Conservation (phyloP, 495 filamentous ascomycete species). For the Hyaloscypha finlandica region DNA sequence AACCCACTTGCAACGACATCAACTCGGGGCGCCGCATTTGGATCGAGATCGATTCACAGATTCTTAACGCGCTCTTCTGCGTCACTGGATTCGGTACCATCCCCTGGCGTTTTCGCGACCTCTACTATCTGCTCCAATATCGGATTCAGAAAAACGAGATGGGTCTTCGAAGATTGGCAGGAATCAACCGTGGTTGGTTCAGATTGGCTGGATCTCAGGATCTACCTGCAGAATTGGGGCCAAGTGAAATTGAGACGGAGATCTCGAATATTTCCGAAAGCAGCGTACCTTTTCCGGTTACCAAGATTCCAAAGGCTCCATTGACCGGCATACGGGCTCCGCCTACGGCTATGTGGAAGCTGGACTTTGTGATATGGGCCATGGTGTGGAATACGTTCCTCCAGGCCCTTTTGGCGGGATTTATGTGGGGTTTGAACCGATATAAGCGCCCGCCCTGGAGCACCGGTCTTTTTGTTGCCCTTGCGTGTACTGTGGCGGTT, state of each 20-base stretch:
- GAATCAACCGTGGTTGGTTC: slow-evolving; percentile 71
- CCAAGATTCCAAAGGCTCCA: slow-evolving; percentile 55
- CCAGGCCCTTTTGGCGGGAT: slow-evolving; percentile 65
- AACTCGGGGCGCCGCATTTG: slow-evolving; percentile 73
- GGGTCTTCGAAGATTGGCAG: slow-evolving; percentile 61
- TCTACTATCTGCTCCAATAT: slow-evolving; percentile 68
- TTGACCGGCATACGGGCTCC: slow-evolving; percentile 66
- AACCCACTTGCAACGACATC: slow-evolving; percentile 69
- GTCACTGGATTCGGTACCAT: slow-evolving; percentile 82
- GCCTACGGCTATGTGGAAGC: slow-evolving; percentile 69
- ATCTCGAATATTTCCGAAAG: slow-evolving; percentile 34
- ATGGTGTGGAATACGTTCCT: slow-evolving; percentile 77
- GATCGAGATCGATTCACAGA: slow-evolving; percentile 85
- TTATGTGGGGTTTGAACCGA: slow-evolving; percentile 81
- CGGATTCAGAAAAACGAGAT: slow-evolving; percentile 53
- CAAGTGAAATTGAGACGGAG: slow-evolving; percentile 46
- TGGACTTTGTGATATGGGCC: slow-evolving; percentile 77
- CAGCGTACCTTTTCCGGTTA: slow-evolving; percentile 56
- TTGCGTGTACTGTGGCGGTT: slow-evolving; percentile 69
- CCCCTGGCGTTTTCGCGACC: slow-evolving; percentile 83
- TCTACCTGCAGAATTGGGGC: slow-evolving; percentile 44
- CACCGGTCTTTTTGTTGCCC: slow-evolving; percentile 61
- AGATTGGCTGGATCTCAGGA: slow-evolving; percentile 60
- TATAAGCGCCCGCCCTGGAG: slow-evolving; percentile 46
- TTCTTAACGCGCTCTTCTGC: slow-evolving; percentile 83